These are phyloP conservation scores for Neofusicoccum parvum DNA, from an alignment of 2,329 filamentous ascomycete species.

Conservation along the genomic window DNA sequence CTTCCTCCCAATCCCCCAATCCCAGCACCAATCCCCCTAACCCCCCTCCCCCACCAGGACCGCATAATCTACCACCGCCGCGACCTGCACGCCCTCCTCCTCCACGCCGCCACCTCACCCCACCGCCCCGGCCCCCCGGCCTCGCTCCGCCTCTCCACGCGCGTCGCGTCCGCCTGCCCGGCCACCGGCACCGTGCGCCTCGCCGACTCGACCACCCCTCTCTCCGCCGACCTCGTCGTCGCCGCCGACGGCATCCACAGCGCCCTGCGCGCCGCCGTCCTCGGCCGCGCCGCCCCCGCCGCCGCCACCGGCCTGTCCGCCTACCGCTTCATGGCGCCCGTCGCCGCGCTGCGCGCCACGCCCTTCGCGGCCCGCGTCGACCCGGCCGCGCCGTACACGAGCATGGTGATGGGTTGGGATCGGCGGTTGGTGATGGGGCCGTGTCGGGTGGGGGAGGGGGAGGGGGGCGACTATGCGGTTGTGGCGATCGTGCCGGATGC, in stretches of 20 bases:
- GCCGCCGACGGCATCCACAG: slow-evolving; percentile 22
- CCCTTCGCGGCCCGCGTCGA: slow-evolving; percentile 37
- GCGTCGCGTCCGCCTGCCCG: slow-evolving; percentile 30
- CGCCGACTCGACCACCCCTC: slow-evolving; percentile 22
- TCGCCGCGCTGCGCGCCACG: slow-evolving; percentile 25
- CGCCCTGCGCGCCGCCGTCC: slow-evolving; percentile 29
- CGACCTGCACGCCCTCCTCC: slow-evolving; percentile 39
- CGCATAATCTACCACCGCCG: slow-evolving; percentile 47
- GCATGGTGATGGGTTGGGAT: slow-evolving; percentile 50
- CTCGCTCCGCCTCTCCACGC: neutral
- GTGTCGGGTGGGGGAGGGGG: slow-evolving; percentile 30
- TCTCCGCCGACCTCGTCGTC: slow-evolving; percentile 2
- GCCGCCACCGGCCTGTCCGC: slow-evolving; percentile 42
- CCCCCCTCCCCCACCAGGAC: slow-evolving; percentile 21
- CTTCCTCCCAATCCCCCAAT: too few relatives aligned
- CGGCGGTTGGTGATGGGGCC: slow-evolving; percentile 51
- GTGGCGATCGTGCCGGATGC: slow-evolving; percentile 50
- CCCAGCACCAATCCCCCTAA: too few relatives aligned
- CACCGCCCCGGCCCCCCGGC: neutral
- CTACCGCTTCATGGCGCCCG: slow-evolving; percentile 42
- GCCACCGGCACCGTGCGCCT: slow-evolving; percentile 16
- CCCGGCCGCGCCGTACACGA: slow-evolving; percentile 44
- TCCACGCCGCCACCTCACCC: neutral
- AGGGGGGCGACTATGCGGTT: slow-evolving; percentile 46
- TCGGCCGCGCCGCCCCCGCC: slow-evolving; percentile 26